Percentiles rank a stretch among this genome's conserved stretches.
Evolutionary conservation across 208 protist genomes (phyloP).

Genomic region (Trypanosoma melophagium): DNA sequence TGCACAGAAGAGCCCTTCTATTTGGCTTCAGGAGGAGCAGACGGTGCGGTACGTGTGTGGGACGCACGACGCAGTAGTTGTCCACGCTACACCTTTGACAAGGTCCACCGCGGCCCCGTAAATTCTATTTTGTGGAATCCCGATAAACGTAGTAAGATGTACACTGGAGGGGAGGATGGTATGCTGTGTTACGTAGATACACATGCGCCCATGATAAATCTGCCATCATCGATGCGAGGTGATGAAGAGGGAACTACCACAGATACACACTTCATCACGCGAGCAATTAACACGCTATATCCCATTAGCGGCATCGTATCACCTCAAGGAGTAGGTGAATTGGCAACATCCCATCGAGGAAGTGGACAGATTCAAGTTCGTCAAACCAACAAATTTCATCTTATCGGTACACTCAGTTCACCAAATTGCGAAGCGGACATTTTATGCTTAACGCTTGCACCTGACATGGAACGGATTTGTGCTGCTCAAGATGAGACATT

Average conservation of each 20-base stretch:
- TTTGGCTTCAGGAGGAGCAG: slow-evolving; percentile 64
- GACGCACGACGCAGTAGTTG: slow-evolving; percentile 53
- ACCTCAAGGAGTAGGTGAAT: slow-evolving; percentile 34
- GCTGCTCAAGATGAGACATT: slow-evolving; percentile 84
- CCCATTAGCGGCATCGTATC: slow-evolving; percentile 70
- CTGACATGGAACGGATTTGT: slow-evolving; percentile 69
- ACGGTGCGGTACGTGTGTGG: slow-evolving; percentile 74
- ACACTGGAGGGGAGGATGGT: slow-evolving; percentile 71
- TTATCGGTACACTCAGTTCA: slow-evolving; percentile 60
- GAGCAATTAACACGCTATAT: slow-evolving; percentile 56
- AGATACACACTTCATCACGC: slow-evolving; percentile 43
- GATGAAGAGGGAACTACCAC: slow-evolving; percentile 21
- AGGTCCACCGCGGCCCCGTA: slow-evolving; percentile 58
- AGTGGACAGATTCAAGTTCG: slow-evolving; percentile 80
- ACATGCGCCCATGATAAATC: slow-evolving; percentile 42
- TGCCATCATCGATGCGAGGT: slow-evolving; percentile 13
- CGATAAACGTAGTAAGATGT: slow-evolving; percentile 67
- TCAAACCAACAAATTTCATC: slow-evolving; percentile 51
- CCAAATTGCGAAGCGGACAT: slow-evolving; percentile 48
- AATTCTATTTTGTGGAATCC: slow-evolving; percentile 68
- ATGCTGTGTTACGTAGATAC: slow-evolving; percentile 76
- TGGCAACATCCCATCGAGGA: slow-evolving; percentile 59
- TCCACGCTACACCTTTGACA: slow-evolving; percentile 67
- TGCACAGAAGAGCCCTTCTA: slow-evolving; percentile 78
- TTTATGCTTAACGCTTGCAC: slow-evolving; percentile 60